Evolutionary conservation across 208 protist species (phyloP), one percentile per base, ranked within the genome.

Genomic region (Balamuthia mandrillaris): DNA sequence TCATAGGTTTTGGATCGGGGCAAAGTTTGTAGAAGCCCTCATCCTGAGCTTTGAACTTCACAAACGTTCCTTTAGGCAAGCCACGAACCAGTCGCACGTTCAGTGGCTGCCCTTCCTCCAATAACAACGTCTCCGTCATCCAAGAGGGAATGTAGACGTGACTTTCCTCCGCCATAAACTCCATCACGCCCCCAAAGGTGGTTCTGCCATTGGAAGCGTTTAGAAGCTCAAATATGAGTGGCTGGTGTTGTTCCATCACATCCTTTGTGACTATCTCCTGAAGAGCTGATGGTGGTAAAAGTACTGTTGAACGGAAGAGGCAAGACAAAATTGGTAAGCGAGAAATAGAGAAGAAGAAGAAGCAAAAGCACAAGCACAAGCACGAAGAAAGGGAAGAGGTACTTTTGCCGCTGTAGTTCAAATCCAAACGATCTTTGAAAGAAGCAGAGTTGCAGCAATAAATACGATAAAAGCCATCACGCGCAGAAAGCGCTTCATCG

Each of bases 41-140:
- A 33, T 77, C 68, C 44, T 77, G 68, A 18, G 68, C 68, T 47
- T 77, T 77, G 44, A 77, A 77, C 68, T 77, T 77, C 44, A 77
- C 68, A 33, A 77, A 77, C 12, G 68, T 56, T 14, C 68, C 68
- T 47, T 77, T 77, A 31, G 68, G 68, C 42, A 77, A 29, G n/a
- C n/a, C n/a, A 10, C 44, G 33, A 16, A 77, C 68, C 68, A 77
- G 27, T n/a, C 68, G 39, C 37, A 77, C 39, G 12, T 77, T 77
- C 42, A n/a, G n/a, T n/a, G n/a, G n/a, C n/a, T n/a, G n/a, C n/a
- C n/a, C n/a, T n/a, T n/a, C n/a, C n/a, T n/a, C n/a, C n/a, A n/a
- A n/a, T n/a, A n/a, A n/a, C n/a, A n/a, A n/a, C 18, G 49, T 41
- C 10, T 54, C 24, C 68, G 56, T 77, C 14, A 77, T n/a, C 68